Evolutionary conservation across 805 yeast species (phyloP).

Genomic region (Yamadazyma akitaensis): DNA sequence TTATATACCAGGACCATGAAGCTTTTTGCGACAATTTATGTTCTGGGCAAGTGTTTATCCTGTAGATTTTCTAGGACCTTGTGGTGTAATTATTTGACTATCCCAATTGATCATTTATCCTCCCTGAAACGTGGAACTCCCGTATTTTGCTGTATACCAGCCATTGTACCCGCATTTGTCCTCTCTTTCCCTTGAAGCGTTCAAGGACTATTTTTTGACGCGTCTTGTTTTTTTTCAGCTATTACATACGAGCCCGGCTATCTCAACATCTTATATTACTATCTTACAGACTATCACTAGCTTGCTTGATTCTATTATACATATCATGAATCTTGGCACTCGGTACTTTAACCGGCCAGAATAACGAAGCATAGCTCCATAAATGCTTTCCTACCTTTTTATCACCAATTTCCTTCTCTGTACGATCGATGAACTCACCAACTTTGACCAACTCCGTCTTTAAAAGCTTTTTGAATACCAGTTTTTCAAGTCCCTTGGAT

Average conservation of each 20-base stretch:
- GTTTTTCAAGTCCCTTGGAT: conserved; percentile 65
- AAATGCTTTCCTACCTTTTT: conserved; percentile 56
- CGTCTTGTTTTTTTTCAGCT: background rate
- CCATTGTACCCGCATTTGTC: too few relatives aligned
- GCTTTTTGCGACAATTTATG: too few relatives aligned
- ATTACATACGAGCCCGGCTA: background rate
- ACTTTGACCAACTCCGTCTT: conserved; percentile 65
- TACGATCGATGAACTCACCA: conserved; percentile 59
- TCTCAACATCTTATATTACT: background rate
- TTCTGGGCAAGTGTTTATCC: too few relatives aligned
- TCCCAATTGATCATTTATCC: too few relatives aligned
- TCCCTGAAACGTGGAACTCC: too few relatives aligned
- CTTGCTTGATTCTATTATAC: conserved; percentile 56
- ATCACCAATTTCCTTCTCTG: conserved; percentile 20
- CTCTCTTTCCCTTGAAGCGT: too few relatives aligned
- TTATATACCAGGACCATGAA: too few relatives aligned
- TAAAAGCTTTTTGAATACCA: conserved; percentile 72
- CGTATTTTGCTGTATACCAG: too few relatives aligned
- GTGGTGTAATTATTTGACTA: too few relatives aligned
- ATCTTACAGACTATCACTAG: conserved; percentile 12
- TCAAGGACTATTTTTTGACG: too few relatives aligned
- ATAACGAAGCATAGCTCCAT: conserved; percentile 80
- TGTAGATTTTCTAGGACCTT: too few relatives aligned
- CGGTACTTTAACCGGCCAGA: conserved; percentile 87
- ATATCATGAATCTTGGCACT: conserved; percentile 69